A percentile compares a stretch with the other conserved stretches of the same genome.
Conservation (phyloP, 1,284 basidiomycete species). For the Ceratobasidium theobromae region DNA sequence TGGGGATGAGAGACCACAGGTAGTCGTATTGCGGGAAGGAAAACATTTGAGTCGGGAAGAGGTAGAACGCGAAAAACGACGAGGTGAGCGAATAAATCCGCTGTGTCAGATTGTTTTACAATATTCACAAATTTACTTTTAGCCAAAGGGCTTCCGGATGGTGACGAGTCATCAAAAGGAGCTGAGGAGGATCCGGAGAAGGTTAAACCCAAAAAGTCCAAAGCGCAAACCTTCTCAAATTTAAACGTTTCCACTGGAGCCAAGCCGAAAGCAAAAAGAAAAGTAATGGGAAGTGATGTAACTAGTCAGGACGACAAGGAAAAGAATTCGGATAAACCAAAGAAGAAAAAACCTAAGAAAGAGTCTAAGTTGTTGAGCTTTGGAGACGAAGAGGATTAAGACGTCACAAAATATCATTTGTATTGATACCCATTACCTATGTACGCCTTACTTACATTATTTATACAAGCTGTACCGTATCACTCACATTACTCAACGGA, state of each 20-base stretch:
- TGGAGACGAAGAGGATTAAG: conserved; percentile 47
- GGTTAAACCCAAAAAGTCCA: conserved; percentile 47
- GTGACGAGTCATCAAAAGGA: conserved; percentile 11
- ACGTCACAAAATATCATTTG: neutral
- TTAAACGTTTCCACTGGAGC: conserved; percentile 40
- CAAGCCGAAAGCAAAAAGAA: conserved; percentile 35
- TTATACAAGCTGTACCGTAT: neutral
- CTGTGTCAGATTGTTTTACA: neutral
- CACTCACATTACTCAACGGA: neutral
- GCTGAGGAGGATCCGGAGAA: conserved; percentile 33
- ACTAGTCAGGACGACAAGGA: conserved; percentile 32
- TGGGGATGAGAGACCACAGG: conserved; percentile 78
- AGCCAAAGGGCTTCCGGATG: conserved; percentile 33
- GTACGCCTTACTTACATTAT: neutral
- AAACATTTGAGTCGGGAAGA: conserved; percentile 77
- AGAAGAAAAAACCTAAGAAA: conserved; percentile 54
- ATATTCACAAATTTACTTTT: neutral
- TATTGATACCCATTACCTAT: neutral
- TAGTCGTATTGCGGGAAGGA: conserved; percentile 81
- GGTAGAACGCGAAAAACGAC: conserved; percentile 71
- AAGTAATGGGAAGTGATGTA: conserved; percentile 13
- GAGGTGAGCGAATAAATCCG: conserved; percentile 54
- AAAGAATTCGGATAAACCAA: conserved; percentile 41
- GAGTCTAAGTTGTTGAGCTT: conserved; percentile 61
- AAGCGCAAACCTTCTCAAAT: conserved; percentile 42